Percentiles rank a stretch among this genome's conserved stretches.
Conservation (phyloP, 2,329 filamentous ascomycete species). For the Xylariaceae sp. region DNA sequence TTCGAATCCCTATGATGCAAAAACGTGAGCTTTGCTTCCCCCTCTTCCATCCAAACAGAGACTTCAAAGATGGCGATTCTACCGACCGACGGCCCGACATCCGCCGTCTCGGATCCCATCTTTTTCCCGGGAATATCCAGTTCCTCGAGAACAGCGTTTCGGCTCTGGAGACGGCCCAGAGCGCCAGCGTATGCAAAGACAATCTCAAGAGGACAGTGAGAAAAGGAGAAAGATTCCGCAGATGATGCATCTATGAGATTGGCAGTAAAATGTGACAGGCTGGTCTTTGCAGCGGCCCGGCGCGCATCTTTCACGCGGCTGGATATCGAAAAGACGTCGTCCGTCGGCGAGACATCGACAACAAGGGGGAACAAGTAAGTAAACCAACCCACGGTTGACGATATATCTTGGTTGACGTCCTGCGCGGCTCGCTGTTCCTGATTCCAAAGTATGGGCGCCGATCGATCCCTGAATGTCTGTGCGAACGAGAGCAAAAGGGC, state of each 20-base stretch:
- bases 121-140: conserved; percentile 38
- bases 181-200: conserved; percentile 53
- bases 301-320: conserved; percentile 51
- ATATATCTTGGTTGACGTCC: conserved; percentile 45
- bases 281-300: conserved; percentile 39
- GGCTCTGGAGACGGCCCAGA: conserved; percentile 43
- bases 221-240: conserved; percentile 35
- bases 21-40: conserved; percentile 42
- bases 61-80: conserved; percentile 49
- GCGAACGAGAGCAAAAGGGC: conserved; percentile 51
- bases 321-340: conserved; percentile 47
- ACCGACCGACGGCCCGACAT: conserved; percentile 42
- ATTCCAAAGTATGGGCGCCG: conserved; percentile 49
- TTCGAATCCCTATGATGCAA: conserved; percentile 40
- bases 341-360: conserved; percentile 38
- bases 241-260: conserved; percentile 26
- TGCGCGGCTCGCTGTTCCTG: conserved; percentile 45
- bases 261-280: conserved; percentile 46
- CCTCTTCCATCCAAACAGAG: conserved; percentile 43
- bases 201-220: conserved; percentile 50
- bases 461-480: conserved; percentile 49
- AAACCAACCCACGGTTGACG: conserved; percentile 57
- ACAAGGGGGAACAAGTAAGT: conserved; percentile 51
- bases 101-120: conserved; percentile 36
- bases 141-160: conserved; percentile 46